Base-by-base conservation (phyloP, 2,329 filamentous ascomycete species). In the Lachnellula hyalina region DNA sequence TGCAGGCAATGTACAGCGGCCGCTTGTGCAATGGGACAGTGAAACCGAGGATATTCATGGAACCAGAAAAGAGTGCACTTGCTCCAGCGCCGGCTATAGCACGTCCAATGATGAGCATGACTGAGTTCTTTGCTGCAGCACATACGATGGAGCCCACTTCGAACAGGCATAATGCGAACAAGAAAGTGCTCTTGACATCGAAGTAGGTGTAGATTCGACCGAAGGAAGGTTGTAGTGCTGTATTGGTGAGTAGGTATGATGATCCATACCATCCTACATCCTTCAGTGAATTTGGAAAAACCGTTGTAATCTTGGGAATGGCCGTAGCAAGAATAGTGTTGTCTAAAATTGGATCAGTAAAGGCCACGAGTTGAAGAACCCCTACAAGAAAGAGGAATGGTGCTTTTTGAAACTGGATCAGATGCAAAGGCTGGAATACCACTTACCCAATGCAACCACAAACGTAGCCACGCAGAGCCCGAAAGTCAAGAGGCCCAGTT, bases 381-480 rank as follows among this genome's bases (percentile, higher is more conserved):
- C 21, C 21, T 35, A 41, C 35, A 35, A 34, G 41, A 23, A 21
- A 8, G 14, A 9, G 6, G 6, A 21, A 28, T 5, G n/a, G n/a
- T n/a, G n/a, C n/a, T 15, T 48, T 35, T 48, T 14, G 46, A 44
- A 41, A 36, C 11, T 11, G 28, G 9, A 4, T 32, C 8, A 44
- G 36, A 46, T 15, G 25, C n/a, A 44, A 49, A 41, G 25, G 19
- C 21, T 40, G 14, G 17, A 12, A 44, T 50, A 36, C 12, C 9
- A 57, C 56, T 49, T 52, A 64, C 62, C 76, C 11, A 80, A 70
- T 48, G 76, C 72, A 48, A 77, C 68, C 5, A 78, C 70, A 61
- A 80, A 79, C 28, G 79, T 71, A 54, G 71, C 73, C 51, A 79
- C 64, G 23, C 75, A 72, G 9, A 81, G 66, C 25, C 77, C 76